Evolutionary conservation across 345 rosid species (phyloP), one percentile per base, ranked within the genome.

Genomic region (rapeseed (Brassica napus)): DNA sequence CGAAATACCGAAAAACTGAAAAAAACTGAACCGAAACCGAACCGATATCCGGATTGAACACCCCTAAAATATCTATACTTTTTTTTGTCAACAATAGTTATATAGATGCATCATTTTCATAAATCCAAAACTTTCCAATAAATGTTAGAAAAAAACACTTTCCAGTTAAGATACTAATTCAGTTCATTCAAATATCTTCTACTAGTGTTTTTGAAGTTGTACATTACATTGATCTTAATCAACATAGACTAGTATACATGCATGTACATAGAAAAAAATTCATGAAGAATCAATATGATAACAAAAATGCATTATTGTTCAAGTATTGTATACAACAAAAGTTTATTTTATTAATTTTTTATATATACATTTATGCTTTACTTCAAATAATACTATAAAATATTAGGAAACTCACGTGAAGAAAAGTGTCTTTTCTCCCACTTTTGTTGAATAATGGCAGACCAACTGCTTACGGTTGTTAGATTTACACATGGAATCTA

Each of bases 371-470:
- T 42, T 35, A 35, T 35, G 2, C 49, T 42, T 42, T 42, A 52
- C 15, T 49, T 52, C 6, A 54, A 47, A 54, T 54, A 77, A 10
- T 39, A 44, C 31, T 2, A 42, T 4, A 23, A 24, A 26, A 26
- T 26, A 60, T 26, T 26, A 60, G 16, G 7, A 26, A 60, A 5
- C 34, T 16, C 75, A 69, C 80, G 69, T 77, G 80, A 77, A 69
- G 16, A 47, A 71, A 65, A 64, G 18, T 14, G 68, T 72, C 66
- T 58, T 55, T 30, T 65, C 72, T 18, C 59, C 77, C 60, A 65
- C 77, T 65, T 65, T 64, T 64, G 71, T 71, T 77, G 76, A 71
- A 65, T 34, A 70, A 64, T 71, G 81, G 76, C 60, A 71, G 76
- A 71, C 76, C 71, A 78, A 71, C 75, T 62, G 69, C 69, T 61